Evolutionary conservation across 768 basidiomycete genomes (phyloP), one percentile per base, ranked within the genome.

Genomic region (Leccinum disarticulatum): DNA sequence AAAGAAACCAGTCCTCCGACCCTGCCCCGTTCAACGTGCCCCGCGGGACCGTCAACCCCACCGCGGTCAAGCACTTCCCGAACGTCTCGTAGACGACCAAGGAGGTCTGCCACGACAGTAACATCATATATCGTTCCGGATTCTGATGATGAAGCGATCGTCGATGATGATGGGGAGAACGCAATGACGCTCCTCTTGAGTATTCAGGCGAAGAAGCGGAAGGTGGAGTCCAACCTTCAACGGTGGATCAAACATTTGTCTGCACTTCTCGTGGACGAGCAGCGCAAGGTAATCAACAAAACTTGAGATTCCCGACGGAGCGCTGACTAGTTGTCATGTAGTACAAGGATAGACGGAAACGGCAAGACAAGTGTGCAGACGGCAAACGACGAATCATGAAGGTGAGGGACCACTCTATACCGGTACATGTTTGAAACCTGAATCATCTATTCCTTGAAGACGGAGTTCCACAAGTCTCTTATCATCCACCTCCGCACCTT

Each of bases 241-340:
- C 73, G 78, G 48, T 92, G 90, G 90, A 83, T 91, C 66, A 83
- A 83, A 66, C 83, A 89, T 63, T 71, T 92, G 36, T 75, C 79
- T 6, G 75, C 79, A 17, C 71, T 92, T 47, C 73, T 83, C 22
- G 87, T 84, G 68, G 79, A 81, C 33, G 90, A 92, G 67, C 85
- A 87, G 61, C 81, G 81, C 62, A 91, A 90, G 82, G 90, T 89
- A 57, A 54, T n/a, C 9, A 38, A 19, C 28, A 8, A 55, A 36
- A 25, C 9, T 50, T 5, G 38, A 60, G 51, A 36, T 43, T 57
- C 61, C 35, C 19, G 54, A 35, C 54, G 6, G 47, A 17, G 35
- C 41, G 48, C 64, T 66, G 58, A 60, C 46, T 9, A 7, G 2
- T 27, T 15, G 27, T 56, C 35, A 4, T 53, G 36, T 43, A 91